Evolutionary conservation across 2,329 filamentous ascomycete species (phyloP).

Genomic region (Albophoma yamanashiensis): DNA sequence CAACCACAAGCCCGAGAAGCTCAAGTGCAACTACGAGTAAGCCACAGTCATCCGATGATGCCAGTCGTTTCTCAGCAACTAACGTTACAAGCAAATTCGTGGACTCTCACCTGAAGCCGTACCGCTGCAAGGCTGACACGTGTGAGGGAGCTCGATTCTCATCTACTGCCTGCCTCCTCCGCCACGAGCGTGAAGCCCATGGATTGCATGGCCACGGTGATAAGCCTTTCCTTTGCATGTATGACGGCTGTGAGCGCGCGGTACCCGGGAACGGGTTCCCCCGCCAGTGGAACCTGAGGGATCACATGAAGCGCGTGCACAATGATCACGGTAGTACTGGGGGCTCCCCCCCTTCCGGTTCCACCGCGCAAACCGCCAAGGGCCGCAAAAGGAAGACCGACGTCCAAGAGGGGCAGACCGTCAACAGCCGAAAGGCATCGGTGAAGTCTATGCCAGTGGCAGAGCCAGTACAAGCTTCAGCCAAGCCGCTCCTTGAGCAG

Average conservation of each 20-base stretch:
- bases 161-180: constrained; percentile 86
- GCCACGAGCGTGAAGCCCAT: constrained; percentile 91
- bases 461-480: constrained; percentile 19
- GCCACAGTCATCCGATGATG: constrained; percentile 20
- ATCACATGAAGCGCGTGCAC: constrained; percentile 96
- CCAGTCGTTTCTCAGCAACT: constrained; percentile 7
- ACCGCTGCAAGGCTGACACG: constrained; percentile 77
- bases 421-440: constrained; percentile 37
- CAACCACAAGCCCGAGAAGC: constrained; percentile 85
- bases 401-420: constrained; percentile 23
- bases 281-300: constrained; percentile 87
- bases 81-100: constrained; percentile 69
- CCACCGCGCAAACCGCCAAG: constrained; percentile 27
- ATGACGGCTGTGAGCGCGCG: constrained; percentile 77
- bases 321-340: constrained; percentile 41
- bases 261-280: constrained; percentile 81
- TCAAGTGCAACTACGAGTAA: constrained; percentile 99
- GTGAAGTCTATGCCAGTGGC: constrained; percentile 27
- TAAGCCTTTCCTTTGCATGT: constrained; percentile 83
- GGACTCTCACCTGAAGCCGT: constrained; percentile 93
- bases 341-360: constrained; percentile 28
- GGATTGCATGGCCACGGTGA: constrained; percentile 91
- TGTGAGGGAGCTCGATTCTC: constrained; percentile 87
- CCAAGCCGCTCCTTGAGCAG: constrained; percentile 36
- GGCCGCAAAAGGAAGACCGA: constrained; percentile 50